Evolutionary conservation across 257 asterid species (phyloP), one percentile per base, ranked within the genome.

Genomic region (Datura wrightii): DNA sequence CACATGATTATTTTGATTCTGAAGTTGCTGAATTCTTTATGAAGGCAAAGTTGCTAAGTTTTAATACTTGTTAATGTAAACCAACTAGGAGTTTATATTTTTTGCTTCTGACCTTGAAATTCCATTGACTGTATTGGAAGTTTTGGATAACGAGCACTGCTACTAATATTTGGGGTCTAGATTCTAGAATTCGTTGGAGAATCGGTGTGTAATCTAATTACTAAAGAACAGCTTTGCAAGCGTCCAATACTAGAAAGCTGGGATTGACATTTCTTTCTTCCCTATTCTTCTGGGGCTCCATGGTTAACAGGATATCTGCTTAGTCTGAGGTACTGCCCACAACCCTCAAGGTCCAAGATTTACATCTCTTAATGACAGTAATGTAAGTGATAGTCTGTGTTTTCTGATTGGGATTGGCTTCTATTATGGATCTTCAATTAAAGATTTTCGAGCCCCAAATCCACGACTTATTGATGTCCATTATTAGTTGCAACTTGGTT

Each of bases 31-130:
- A 71, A 55, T 9, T 70, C 13, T 18, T 62, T 62, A 24, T 58
- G 10, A 15, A 67, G 79, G 34, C 53, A 9, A 34, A 44, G 80
- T 71, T 44, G 56, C 56, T 42, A 44, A n/a, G 39, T 72, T 71
- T 15, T 44, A 46, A 24, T 50, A 76, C 39, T 76, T 31, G 7
- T 76, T 31, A 48, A 48, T 76, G 62, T 9, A 15, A 50, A 24
- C 62, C 37, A 52, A 24, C 24, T 13, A 78, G 15, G 63, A 78
- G 41, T 63, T 52, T 78, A 8, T 50, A 31, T 31, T 13, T 31
- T 76, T 52, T 78, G 82, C 82, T 50, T 78, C 48, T 52, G 15
- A 50, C 63, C 34, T 78, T 78, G 48, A 78, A 50, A 78, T 52
- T 52, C 62, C 24, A 78, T 31, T 1, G 54, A 48, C 59, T 74